Conservation (phyloP, 352 stramenopile species). For the Phytophthora quininea region DNA sequence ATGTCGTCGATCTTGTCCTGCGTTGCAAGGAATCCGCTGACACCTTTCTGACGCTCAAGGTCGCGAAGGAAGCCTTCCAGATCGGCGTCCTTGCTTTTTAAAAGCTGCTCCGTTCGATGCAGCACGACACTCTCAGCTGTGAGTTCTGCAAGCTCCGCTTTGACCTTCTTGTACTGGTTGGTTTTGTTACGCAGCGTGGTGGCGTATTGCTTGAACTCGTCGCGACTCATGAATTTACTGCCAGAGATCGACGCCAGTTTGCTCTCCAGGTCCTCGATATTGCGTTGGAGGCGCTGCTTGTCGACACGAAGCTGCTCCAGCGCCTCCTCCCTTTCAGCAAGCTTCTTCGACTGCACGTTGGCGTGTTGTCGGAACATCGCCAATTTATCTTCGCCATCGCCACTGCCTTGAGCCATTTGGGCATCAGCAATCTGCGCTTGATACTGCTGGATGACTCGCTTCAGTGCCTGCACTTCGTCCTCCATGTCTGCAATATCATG, state of each 20-base stretch:
- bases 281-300: slow-evolving; percentile 57
- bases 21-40: slow-evolving; percentile 87
- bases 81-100: slow-evolving; percentile 87
- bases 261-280: slow-evolving; percentile 77
- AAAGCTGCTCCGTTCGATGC: slow-evolving; percentile 90
- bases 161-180: slow-evolving; percentile 91
- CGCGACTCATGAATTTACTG: slow-evolving; percentile 83
- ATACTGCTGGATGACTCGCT: slow-evolving; percentile 68
- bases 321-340: slow-evolving; percentile 90
- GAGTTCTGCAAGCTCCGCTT: slow-evolving; percentile 86
- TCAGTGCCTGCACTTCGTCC: slow-evolving; percentile 73
- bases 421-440: slow-evolving; percentile 78
- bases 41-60: slow-evolving; percentile 85
- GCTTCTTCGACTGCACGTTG: slow-evolving; percentile 87
- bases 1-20: slow-evolving; percentile 89
- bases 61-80: slow-evolving; percentile 87
- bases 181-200: slow-evolving; percentile 91
- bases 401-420: slow-evolving; percentile 41
- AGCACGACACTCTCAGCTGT: slow-evolving; percentile 91
- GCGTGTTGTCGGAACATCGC: slow-evolving; percentile 91
- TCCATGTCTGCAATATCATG: slow-evolving; percentile 90
- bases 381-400: slow-evolving; percentile 88
- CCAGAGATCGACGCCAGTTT: slow-evolving; percentile 56
- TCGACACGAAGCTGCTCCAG: slow-evolving; percentile 73
- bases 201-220: slow-evolving; percentile 92